A percentile compares a stretch with the other conserved stretches of the same genome.
phyloP scores from a whole-genome alignment of 495 filamentous ascomycete genomes.

The Penicillium flavigenum region DNA sequence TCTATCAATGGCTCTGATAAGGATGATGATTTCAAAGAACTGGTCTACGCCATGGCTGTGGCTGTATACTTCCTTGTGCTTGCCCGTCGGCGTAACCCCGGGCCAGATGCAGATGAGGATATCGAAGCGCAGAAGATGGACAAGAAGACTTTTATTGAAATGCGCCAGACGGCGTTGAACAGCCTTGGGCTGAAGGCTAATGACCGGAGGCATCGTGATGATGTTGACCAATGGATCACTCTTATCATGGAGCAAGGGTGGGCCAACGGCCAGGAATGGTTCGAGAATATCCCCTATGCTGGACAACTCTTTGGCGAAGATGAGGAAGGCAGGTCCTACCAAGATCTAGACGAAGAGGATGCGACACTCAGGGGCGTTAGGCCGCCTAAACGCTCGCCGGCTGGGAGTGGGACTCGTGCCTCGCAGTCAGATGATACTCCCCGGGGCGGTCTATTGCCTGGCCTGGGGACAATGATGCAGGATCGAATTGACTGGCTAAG shows the following conservation, averaged over 20 bases:
- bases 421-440: conserved; percentile 10
- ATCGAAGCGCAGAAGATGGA: conserved; percentile 42
- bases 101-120: conserved; percentile 20
- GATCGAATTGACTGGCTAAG: conserved; percentile 78
- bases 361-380: conserved; percentile 22
- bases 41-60: conserved; percentile 52
- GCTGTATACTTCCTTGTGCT: conserved; percentile 65
- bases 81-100: conserved; percentile 40
- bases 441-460: conserved; percentile 49
- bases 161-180: conserved; percentile 47
- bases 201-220: conserved; percentile 43
- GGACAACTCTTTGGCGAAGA: conserved; percentile 44
- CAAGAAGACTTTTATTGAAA: conserved; percentile 49
- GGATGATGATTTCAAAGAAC: conserved; percentile 44
- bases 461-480: conserved; percentile 80
- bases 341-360: conserved; percentile 36
- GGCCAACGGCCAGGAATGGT: conserved; percentile 68
- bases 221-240: conserved; percentile 60
- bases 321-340: conserved; percentile 40
- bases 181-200: conserved; percentile 38
- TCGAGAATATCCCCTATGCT: conserved; percentile 50
- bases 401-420: conserved; percentile 13
- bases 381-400: conserved; percentile 25
- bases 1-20: conserved; percentile 30
- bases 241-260: conserved; percentile 58